Evolutionary conservation across 2,329 filamentous ascomycete species (phyloP), one percentile per base, ranked within the genome.

Genomic region (Diaporthe destruens): DNA sequence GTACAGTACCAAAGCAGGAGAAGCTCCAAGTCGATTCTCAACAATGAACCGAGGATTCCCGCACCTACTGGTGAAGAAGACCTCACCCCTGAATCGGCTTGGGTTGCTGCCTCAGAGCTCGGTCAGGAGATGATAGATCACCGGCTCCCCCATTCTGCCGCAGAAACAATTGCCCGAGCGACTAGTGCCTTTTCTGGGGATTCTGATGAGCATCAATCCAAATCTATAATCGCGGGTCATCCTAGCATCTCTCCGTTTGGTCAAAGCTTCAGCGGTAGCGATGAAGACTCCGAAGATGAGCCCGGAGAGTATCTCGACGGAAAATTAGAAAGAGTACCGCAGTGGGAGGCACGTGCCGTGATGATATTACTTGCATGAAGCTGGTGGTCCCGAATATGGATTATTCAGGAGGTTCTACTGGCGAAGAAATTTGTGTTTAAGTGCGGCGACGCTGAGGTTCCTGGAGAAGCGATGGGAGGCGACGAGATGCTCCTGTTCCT

Each of bases 1-100:
- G 1, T 23, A 9, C 29, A 3, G 9, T 12, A 1, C 18, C 3
- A 0, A 7, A 18, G 23, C 9, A n/a, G 32, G 8, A 29, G 2
- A 29, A 29, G 29, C 29, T 29, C 29, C 29, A 5, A 29, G 29
- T 36, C 32, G 54, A n/a, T n/a, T 4, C 20, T n/a, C 18, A 14
- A 36, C 12, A 29, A 34, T n/a, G 32, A 36, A 23, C 7, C n/a
- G 54, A 25, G 29, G 7, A 9, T 6, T 0, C 16, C 2, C 6
- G 20, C 54, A 1, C 18, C 29, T 36, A 18, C 0, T n/a, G 4
- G 3, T 0, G 9, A 16, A 14, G 54, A 18, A n/a, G 20, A n/a
- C 8, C 29, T 36, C 5, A 12, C 29, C 16, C 20, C 6, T n/a
- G 16, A 16, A 9, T 7, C 53, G 34, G 29, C 53, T 55, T 29